These are phyloP conservation scores for Naganishia sp. DNA, from an alignment of 1,284 basidiomycete genomes.

Conservation along the genomic window DNA sequence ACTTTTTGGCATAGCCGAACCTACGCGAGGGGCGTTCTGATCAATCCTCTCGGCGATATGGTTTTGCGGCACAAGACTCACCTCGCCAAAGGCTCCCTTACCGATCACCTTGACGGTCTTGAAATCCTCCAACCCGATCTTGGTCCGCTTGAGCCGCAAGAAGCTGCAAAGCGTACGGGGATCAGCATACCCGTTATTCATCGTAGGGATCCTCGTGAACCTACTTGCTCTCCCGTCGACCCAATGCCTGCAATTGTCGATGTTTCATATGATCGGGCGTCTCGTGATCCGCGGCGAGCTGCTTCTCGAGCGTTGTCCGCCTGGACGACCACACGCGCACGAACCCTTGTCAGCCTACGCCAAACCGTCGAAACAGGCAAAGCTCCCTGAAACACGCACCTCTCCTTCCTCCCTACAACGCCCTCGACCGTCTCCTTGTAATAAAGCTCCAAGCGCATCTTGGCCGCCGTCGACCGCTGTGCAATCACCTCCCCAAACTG, in stretches of 20 bases:
- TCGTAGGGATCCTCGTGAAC: slow-evolving; percentile 29
- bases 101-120: slow-evolving; percentile 97
- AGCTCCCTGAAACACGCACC: slow-evolving; percentile 57
- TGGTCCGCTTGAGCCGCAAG: slow-evolving; percentile 84
- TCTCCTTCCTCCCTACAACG: slow-evolving; percentile 81
- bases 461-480: slow-evolving; percentile 90
- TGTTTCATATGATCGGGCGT: slow-evolving; percentile 83
- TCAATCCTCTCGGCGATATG: not conserved
- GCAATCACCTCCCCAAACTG: slow-evolving; percentile 85
- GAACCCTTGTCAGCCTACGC: not conserved
- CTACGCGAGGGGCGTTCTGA: slow-evolving; percentile 52
- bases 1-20: slow-evolving; percentile 94
- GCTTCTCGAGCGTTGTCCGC: slow-evolving; percentile 89
- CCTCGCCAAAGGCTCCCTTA: slow-evolving; percentile 97
- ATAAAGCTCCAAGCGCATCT: slow-evolving; percentile 95
- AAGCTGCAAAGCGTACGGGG: slow-evolving; percentile 56
- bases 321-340: slow-evolving; percentile 54
- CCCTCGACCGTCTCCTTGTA: slow-evolving; percentile 95
- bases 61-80: slow-evolving; percentile 45
- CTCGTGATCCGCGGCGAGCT: slow-evolving; percentile 71
- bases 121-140: slow-evolving; percentile 91
- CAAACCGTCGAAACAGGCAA: not conserved
- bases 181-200: not conserved
- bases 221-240: slow-evolving; percentile 80
- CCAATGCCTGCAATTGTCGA: slow-evolving; percentile 85